Evolutionary conservation across 345 rosid genomes (phyloP).

Genomic region (Cardamine resedifolia): DNA sequence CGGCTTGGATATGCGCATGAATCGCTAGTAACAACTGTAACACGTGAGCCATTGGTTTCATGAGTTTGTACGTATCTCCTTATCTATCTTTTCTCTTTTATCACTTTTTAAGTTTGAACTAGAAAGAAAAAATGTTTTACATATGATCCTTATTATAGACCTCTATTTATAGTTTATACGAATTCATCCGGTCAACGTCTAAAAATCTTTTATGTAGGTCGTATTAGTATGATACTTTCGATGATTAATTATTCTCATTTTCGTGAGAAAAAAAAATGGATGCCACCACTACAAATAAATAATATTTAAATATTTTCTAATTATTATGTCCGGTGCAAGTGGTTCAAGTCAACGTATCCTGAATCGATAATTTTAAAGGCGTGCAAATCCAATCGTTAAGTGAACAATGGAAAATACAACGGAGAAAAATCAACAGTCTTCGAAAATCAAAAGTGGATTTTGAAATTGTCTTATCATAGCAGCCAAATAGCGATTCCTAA

Average conservation of each 20-base stretch:
- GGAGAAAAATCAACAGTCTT: background rate
- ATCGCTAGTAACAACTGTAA: conserved; percentile 11
- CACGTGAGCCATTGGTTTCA: conserved; percentile 3
- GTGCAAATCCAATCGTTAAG: background rate
- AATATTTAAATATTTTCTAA: background rate
- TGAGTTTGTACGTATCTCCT: conserved; percentile 13
- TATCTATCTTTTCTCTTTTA: background rate
- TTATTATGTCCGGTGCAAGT: background rate
- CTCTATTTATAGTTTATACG: background rate
- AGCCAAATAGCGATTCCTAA: background rate
- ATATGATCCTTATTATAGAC: conserved; percentile 11
- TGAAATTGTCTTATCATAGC: conserved; percentile 3
- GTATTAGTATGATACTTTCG: background rate
- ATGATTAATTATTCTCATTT: background rate
- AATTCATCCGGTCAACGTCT: background rate
- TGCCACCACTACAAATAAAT: background rate
- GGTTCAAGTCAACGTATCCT: background rate
- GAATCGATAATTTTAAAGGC: background rate
- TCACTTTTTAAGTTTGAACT: background rate
- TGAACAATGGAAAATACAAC: background rate
- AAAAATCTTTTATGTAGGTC: background rate
- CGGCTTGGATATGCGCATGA: conserved; percentile 13
- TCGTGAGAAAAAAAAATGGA: background rate
- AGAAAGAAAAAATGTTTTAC: background rate
- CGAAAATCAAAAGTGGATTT: background rate